Evolutionary conservation across 2,329 filamentous ascomycete species (phyloP).

Genomic region (Paraconiothyrium brasiliense): DNA sequence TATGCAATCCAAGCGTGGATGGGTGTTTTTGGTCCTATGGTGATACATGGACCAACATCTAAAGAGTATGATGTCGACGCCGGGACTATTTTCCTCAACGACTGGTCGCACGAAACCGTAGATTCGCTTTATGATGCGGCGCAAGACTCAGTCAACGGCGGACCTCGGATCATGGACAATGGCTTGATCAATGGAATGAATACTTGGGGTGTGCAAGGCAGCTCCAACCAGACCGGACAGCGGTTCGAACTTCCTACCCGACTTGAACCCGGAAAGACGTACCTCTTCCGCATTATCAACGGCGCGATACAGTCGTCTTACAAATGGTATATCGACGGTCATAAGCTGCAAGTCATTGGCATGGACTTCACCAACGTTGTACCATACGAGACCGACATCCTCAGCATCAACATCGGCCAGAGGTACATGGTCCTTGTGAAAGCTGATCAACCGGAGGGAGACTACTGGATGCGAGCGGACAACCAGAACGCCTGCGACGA

Average conservation of each 20-base stretch:
- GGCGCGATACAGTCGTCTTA: conserved; percentile 47
- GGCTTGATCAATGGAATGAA: conserved; percentile 24
- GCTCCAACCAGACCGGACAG: conserved; percentile 2
- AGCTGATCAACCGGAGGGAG: conserved; percentile 27
- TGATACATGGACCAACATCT: conserved; percentile 40
- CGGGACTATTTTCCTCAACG: conserved; percentile 40
- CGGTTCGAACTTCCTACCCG: conserved; percentile 30
- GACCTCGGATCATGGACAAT: conserved; percentile 37
- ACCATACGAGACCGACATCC: conserved; percentile 48
- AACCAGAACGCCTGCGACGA: conserved; percentile 48
- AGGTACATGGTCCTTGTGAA: conserved; percentile 36
- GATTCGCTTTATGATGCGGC: conserved; percentile 38
- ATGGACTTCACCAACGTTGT: conserved; percentile 49
- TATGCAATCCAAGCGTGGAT: too few species aligned
- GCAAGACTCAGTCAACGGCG: conserved; percentile 28
- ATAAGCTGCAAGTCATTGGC: conserved; percentile 50
- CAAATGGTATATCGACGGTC: conserved; percentile 50
- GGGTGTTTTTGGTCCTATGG: conserved; percentile 29
- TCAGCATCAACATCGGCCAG: conserved; percentile 49
- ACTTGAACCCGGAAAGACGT: conserved; percentile 51
- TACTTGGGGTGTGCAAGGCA: conserved; percentile 18
- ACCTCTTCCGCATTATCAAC: conserved; percentile 53
- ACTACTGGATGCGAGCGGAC: conserved; percentile 42
- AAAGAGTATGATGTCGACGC: conserved; percentile 40
- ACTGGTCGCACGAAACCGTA: conserved; percentile 40